Base-by-base conservation (phyloP, 805 yeast genomes). In the Kodamaea lidongshanica region DNA sequence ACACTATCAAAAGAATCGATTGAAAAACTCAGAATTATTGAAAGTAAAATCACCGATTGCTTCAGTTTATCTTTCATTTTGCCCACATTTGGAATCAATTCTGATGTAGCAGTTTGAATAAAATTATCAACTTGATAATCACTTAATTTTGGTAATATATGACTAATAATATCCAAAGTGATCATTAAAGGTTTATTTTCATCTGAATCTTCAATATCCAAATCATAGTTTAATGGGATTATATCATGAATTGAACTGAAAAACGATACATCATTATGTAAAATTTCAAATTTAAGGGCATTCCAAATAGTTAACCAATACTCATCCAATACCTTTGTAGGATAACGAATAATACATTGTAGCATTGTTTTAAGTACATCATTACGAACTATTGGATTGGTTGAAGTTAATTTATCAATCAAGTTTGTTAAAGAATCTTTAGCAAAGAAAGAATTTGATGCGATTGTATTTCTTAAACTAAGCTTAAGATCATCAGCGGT, bases 251-350 rank as follows among this genome's bases (percentile, higher is more conserved):
- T 44, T 3, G 64, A 47, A 23, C 41, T 40, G 42, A 61, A 54
- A 6, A 49, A 35, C 46, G 37, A 57, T 35, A 37, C 64, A 33
- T 81, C 84, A 23, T 78, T 79, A 51, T 89, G 95, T 34, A 89
- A 60, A n/a, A 89, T 68, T 53, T 89, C 96, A 51, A 74, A 87
- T 51, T 89, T 89, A 30, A 89, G 59, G 0, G 95, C 84, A 43
- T 83, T 81, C 95, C 95, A 92, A 4, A 89, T 48, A 2, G 79
- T 70, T 6, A 70, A 49, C 88, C 95, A 88, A 48, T 74, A 69
- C 7, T 66, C 67, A 17, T 67, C 57, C 7, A 82, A 52, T 0
- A 74, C 63, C 5, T 62, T 65, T 0, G 54, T 44, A 0, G 72
- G 62, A 46, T 80, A 84, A 5, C 53, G 56, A 9, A 61, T 53